Conservation (phyloP, 768 basidiomycete species). For the Suillus weaverae region DNA sequence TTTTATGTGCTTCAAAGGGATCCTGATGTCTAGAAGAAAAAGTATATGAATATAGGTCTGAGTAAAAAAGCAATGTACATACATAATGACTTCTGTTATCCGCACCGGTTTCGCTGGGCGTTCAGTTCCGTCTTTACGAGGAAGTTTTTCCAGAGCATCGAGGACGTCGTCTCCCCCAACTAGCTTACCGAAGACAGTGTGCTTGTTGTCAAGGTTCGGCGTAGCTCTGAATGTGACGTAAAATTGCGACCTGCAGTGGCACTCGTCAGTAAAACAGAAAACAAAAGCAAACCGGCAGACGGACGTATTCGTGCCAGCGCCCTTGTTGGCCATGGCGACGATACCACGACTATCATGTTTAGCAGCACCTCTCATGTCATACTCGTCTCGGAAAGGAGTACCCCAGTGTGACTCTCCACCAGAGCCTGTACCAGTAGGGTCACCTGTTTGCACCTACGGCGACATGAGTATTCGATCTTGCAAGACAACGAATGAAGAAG, state of each 20-base stretch:
- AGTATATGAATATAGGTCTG: conserved; percentile 8
- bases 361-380: conserved; percentile 83
- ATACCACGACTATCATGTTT: conserved; percentile 85
- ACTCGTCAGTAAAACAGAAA: not conserved
- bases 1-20: conserved; percentile 92
- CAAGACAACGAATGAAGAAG: not conserved
- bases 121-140: conserved; percentile 82
- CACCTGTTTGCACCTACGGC: conserved; percentile 90
- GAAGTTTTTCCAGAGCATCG: conserved; percentile 77
- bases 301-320: conserved; percentile 84
- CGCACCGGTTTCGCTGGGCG: conserved; percentile 82
- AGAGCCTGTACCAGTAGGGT: conserved; percentile 93
- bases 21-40: conserved; percentile 71
- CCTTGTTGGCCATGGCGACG: conserved; percentile 95
- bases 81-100: conserved; percentile 89
- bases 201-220: conserved; percentile 87
- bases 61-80: conserved; percentile 28
- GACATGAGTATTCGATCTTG: conserved; percentile 10
- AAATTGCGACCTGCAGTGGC: conserved; percentile 74
- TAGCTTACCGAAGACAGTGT: conserved; percentile 95
- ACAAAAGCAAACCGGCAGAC: conserved; percentile 16
- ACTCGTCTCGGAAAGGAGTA: conserved; percentile 93
- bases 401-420: conserved; percentile 96
- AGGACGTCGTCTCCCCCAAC: conserved; percentile 95
- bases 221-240: conserved; percentile 87